Base-by-base conservation (phyloP, 352 stramenopile species). In the Globisporangium heterothallicum region DNA sequence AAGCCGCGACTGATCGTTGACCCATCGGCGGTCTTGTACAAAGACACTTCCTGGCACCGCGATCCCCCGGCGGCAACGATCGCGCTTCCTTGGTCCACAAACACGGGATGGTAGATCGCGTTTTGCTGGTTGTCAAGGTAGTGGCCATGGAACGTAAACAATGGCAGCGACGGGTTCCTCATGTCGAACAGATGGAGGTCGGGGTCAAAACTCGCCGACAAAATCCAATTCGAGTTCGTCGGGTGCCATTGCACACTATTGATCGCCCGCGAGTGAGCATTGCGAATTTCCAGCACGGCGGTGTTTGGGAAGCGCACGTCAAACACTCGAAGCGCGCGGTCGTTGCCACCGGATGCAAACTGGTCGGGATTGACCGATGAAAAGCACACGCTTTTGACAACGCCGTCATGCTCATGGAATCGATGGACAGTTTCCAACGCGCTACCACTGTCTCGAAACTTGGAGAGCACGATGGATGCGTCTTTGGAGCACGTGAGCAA, bases 221-320 rank as follows among this genome's bases (percentile, higher is more conserved):
- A 16, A 6, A 85, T 22, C 29, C 70, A 55, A 42, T 82, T 62
- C n/a, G 62, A 64, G 21, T 82, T 36, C 3, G 50, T 64, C 4
- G 74, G 71, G 53, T 85, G 68, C 41, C 73, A 85, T 36, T 68
- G 63, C 14, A 85, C 69, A 44, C 74, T 82, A 50, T 82, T 85
- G 35, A 85, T 78, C 24, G 61, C 74, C 9, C 71, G 57, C 2
- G 45, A 34, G 52, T 85, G 70, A 2, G 63, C 59, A 21, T 76
- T 26, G 10, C 7, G 8, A 24, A 76, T 64, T 18, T 53, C 44
- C 8, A 68, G 21, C 8, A 48, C 42, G 13, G 58, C 50, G 3
- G 40, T 53, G 16, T 46, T 34, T 4, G 47, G 26, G 35, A 38
- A 42, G 13, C 57, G 55, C 18, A 32, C 24, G 32, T 82, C 74